phyloP scores from a whole-genome alignment of 306 rosid species.

The Cajanus cajan region DNA sequence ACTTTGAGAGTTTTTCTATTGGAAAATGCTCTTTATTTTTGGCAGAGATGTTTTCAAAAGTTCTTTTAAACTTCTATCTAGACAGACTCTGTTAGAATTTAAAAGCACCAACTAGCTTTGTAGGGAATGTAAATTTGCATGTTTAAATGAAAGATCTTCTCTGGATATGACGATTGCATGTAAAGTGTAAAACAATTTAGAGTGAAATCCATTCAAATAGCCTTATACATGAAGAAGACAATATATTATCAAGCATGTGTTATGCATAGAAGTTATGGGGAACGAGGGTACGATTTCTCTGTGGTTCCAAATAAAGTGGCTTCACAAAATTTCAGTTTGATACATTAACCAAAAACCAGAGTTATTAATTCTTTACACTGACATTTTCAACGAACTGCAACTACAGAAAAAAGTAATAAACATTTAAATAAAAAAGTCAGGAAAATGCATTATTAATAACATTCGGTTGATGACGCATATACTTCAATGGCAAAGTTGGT shows the following conservation, averaged over 20 bases:
- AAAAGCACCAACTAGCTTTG: background rate
- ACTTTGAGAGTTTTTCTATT: no score
- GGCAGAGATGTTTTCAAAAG: no score
- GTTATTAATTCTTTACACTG: background rate
- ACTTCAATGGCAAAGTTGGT: background rate
- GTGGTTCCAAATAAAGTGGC: conserved; percentile 11
- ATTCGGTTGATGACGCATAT: background rate
- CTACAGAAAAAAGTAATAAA: background rate
- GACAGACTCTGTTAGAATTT: background rate
- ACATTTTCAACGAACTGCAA: background rate
- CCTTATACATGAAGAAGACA: background rate
- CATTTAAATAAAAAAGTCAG: background rate
- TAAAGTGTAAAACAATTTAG: background rate
- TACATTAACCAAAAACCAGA: background rate
- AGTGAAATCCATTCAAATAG: background rate
- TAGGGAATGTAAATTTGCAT: background rate
- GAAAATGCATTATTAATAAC: background rate
- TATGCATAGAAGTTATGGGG: background rate
- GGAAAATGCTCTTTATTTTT: no score
- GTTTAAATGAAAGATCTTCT: background rate
- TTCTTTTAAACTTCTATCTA: no score
- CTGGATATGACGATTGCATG: background rate
- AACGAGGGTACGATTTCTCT: background rate
- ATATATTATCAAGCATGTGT: background rate
- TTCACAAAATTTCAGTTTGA: background rate